These are phyloP conservation scores for Lactifluus echinatus DNA, from an alignment of 768 basidiomycete genomes.

Conservation along the genomic window DNA sequence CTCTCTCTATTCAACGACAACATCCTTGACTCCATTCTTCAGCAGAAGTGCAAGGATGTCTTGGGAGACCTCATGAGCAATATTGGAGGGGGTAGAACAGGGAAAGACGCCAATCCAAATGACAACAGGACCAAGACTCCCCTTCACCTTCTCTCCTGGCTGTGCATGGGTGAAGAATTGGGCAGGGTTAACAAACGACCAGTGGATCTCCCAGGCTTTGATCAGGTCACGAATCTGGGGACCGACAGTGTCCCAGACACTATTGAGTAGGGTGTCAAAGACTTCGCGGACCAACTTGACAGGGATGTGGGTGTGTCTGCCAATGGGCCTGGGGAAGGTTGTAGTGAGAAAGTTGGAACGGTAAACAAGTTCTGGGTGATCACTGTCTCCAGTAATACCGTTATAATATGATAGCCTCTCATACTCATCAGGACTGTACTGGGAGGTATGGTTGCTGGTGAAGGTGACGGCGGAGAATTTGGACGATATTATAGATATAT, in stretches of 20 bases:
- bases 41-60: constrained; percentile 1
- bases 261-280: no score
- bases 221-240: constrained; percentile 2
- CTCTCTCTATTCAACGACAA: constrained; percentile 13
- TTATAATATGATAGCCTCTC: no score
- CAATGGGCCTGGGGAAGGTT: no score
- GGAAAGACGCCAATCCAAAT: constrained; percentile 7
- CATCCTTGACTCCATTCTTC: constrained; percentile 2
- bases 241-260: no score
- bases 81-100: constrained; percentile 4
- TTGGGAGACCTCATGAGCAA: constrained; percentile 1
- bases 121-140: constrained; percentile 10
- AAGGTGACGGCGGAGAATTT: no score
- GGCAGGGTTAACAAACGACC: constrained; percentile 1
- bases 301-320: no score
- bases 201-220: not conserved
- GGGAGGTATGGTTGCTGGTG: no score
- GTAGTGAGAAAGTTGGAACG: not conserved
- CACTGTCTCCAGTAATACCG: not conserved
- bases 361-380: constrained; percentile 8
- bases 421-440: no score
- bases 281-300: no score
- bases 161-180: constrained; percentile 5
- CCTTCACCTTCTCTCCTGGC: not conserved
- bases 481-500: no score